These are phyloP conservation scores for Daldinia bambusicola DNA, from an alignment of 495 filamentous ascomycete genomes.

Conservation along the genomic window DNA sequence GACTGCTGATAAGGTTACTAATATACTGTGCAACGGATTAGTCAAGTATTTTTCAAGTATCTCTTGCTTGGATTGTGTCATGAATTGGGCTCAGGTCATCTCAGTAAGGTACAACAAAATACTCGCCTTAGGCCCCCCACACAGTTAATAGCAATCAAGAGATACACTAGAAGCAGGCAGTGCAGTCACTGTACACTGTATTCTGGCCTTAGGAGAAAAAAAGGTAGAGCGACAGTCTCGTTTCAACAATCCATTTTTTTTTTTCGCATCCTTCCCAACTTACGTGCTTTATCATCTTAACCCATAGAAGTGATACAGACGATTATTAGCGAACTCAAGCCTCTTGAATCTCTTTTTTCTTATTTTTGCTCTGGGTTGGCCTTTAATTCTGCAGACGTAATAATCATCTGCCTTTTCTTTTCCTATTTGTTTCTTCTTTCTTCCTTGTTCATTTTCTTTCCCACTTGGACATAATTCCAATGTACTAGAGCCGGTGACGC, in stretches of 20 bases:
- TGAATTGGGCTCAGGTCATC: neutral
- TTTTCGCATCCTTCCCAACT: slow-evolving; percentile 27
- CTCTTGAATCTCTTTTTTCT: slow-evolving; percentile 23
- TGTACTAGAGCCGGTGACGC: slow-evolving; percentile 44
- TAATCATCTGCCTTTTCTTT: slow-evolving; percentile 25
- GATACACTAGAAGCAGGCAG: slow-evolving; percentile 13
- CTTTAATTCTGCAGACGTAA: slow-evolving; percentile 34
- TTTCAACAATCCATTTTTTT: slow-evolving; percentile 45
- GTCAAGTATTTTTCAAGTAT: neutral
- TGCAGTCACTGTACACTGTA: slow-evolving; percentile 23
- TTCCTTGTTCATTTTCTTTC: slow-evolving; percentile 31
- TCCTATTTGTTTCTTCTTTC: slow-evolving; percentile 22
- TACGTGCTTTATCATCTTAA: slow-evolving; percentile 38
- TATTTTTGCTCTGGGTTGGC: slow-evolving; percentile 39
- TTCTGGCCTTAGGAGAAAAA: slow-evolving; percentile 8
- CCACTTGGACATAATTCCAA: slow-evolving; percentile 46
- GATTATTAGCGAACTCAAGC: slow-evolving; percentile 37
- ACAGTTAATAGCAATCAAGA: slow-evolving; percentile 10
- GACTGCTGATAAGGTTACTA: slow-evolving; percentile 19
- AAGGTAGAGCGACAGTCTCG: slow-evolving; percentile 26
- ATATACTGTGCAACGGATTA: slow-evolving; percentile 9
- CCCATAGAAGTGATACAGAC: slow-evolving; percentile 40
- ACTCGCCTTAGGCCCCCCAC: slow-evolving; percentile 12
- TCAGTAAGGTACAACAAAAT: slow-evolving; percentile 18
- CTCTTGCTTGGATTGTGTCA: neutral